Evolutionary conservation across 805 yeast species (phyloP), one percentile per base, ranked within the genome.

Genomic region (Wickerhamiella qilinensis): DNA sequence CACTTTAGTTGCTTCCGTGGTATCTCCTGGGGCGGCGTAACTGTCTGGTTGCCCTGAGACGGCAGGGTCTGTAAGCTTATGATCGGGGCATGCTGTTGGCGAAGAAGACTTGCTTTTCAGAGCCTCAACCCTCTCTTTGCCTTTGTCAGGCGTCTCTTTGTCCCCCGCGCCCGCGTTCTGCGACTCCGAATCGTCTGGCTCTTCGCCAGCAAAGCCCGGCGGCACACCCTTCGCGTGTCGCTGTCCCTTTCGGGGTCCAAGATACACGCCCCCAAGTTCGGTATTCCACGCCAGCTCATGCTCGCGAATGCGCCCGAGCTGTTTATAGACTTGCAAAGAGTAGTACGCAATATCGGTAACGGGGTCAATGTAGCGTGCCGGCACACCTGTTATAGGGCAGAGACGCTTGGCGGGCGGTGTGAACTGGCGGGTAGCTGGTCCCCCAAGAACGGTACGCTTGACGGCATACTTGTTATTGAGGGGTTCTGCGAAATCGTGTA

Each of bases 321-420:
- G 65, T 47, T 71, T 75, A 54, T 76, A 84, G n/a, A 88, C 77
- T 35, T 79, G 86, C 43, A 84, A 80, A 45, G 77, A 77, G 36
- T 77, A 69, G 58, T 91, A 91, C 2, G 94, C 93, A 38, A 91
- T 71, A 28, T 94, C 94, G 21, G 79, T 75, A 28, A 72, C 67
- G 0, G 97, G 97, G 62, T 88, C 97, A 46, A 79, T 75, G 57
- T 83, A 88, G 51, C 73, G 69, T 15, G 91, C 93, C 35, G 75
- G 76, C 36, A 69, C 69, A 2, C 94, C 94, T 2, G 84, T 75
- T 33, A 86, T 74, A 20, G 65, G 94, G 79, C 49, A 67, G 58
- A 57, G 73, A 69, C 50, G 66, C 56, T 73, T 75, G 37, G 67
- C 66, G 67, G 81, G 30, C 22, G 37, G 33, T 11, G 19, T 17